Base-by-base conservation (phyloP, 179 eudicot genomes). In the Dionaea muscipula region DNA sequence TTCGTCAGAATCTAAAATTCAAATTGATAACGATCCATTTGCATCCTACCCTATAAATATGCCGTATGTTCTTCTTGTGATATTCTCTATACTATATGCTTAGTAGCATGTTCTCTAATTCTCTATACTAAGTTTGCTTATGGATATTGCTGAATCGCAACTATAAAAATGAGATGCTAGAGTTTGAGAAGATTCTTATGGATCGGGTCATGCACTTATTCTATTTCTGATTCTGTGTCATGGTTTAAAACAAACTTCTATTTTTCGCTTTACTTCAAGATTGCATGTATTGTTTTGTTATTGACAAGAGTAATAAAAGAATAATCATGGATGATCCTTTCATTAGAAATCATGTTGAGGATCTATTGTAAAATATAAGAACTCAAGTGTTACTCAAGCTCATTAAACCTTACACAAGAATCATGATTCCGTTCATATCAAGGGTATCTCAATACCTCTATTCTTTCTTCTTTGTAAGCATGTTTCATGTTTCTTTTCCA, bases 321-420 rank as follows among this genome's bases (percentile, higher is more conserved):
- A 84, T 90, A 27, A 90, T 90, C 33, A 90, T 90, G 97, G 97
- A 90, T 50, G 97, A 90, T 72, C 88, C 76, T n/a, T 90, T 90
- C 71, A 84, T 90, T 47, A 60, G 97, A 51, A 90, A 90, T 53
- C 86, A 90, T 68, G 86, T 90, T 67, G 97, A 90, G 64, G 97
- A 91, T 72, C 90, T 91, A 26, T 57, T 91, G 75, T 86, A 91
- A 68, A 91, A 91, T 65, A 79, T 91, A 57, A 78, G 98, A 68
- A 91, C 97, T 31, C 98, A 91, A 72, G 98, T 91, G 61, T 75
- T 91, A 78, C 98, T 91, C 36, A 91, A 91, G 80, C 90, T 91
- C 60, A 87, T 91, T 51, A 91, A 91, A 65, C 98, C 98, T 47
- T 91, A 91, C 71, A 91, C 98, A 26, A 84, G 95, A 74, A 91